phyloP scores from a whole-genome alignment of 345 rosid genomes.

The Syzygium grande region DNA sequence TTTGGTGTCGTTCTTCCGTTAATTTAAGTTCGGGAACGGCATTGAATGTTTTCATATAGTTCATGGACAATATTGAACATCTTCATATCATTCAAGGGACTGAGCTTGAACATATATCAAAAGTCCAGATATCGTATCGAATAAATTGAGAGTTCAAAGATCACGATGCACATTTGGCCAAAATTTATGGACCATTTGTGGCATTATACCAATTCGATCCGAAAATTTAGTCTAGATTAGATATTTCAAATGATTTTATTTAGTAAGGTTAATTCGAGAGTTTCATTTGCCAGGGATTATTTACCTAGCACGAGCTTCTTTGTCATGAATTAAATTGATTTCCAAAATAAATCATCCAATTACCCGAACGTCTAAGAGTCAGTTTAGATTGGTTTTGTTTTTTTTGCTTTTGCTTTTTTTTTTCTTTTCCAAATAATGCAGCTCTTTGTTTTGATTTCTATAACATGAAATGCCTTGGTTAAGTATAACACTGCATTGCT shows the following conservation, averaged over 20 bases:
- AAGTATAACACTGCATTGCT: neutral
- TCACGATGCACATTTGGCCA: too few relatives aligned
- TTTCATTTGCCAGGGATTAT: neutral
- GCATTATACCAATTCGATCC: too few relatives aligned
- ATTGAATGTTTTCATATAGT: too few relatives aligned
- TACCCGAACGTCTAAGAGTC: neutral
- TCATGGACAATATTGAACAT: too few relatives aligned
- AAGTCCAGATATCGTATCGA: too few relatives aligned
- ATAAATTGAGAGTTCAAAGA: too few relatives aligned
- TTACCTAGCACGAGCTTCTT: neutral
- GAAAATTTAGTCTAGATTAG: neutral
- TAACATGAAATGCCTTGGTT: neutral
- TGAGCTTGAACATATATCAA: too few relatives aligned
- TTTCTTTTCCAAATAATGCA: neutral
- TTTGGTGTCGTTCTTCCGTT: too few relatives aligned
- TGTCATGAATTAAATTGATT: too few relatives aligned
- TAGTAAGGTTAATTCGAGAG: neutral
- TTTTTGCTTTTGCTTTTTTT: neutral
- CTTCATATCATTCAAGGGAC: too few relatives aligned
- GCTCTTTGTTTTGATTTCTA: neutral
- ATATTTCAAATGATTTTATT: neutral
- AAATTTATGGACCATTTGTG: too few relatives aligned
- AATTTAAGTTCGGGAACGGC: too few relatives aligned
- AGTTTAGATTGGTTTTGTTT: neutral
- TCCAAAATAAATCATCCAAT: neutral